Evolutionary conservation across 768 basidiomycete species (phyloP).

Genomic region (Lactifluus piperatus): DNA sequence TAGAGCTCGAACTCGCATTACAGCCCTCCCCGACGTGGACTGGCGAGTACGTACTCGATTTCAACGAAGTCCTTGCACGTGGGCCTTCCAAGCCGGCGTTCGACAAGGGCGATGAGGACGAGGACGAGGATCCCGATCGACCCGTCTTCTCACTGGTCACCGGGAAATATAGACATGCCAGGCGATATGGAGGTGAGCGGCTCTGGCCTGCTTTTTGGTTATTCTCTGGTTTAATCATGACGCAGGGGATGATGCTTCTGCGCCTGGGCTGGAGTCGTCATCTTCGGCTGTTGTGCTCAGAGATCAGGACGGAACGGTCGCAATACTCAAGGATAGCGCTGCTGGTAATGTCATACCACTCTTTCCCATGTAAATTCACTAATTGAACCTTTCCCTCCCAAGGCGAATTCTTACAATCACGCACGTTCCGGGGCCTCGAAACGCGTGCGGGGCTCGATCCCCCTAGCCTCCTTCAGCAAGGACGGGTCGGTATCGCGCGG

Average conservation of each 20-base stretch:
- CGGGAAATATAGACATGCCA: conserved; percentile 75
- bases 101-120: conserved; percentile 22
- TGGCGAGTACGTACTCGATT: conserved; percentile 72
- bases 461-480: conserved; percentile 80
- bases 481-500: conserved; percentile 80
- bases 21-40: conserved; percentile 63
- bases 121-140: conserved; percentile 51
- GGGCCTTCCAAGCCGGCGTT: conserved; percentile 13
- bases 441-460: conserved; percentile 65
- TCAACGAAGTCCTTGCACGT: conserved; percentile 47
- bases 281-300: conserved; percentile 46
- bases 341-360: conserved; percentile 46
- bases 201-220: not conserved
- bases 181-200: conserved; percentile 45
- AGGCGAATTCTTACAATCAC: conserved; percentile 65
- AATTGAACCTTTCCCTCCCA: conserved; percentile 2
- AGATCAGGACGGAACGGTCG: conserved; percentile 53
- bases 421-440: conserved; percentile 80
- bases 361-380: conserved; percentile 1
- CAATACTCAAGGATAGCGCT: conserved; percentile 52
- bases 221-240: not conserved
- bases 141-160: conserved; percentile 83
- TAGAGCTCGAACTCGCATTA: conserved; percentile 78
- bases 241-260: conserved; percentile 12
- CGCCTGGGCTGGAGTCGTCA: conserved; percentile 17